Evolutionary conservation across 495 filamentous ascomycete species (phyloP).

Genomic region (Tuber melanosporum): DNA sequence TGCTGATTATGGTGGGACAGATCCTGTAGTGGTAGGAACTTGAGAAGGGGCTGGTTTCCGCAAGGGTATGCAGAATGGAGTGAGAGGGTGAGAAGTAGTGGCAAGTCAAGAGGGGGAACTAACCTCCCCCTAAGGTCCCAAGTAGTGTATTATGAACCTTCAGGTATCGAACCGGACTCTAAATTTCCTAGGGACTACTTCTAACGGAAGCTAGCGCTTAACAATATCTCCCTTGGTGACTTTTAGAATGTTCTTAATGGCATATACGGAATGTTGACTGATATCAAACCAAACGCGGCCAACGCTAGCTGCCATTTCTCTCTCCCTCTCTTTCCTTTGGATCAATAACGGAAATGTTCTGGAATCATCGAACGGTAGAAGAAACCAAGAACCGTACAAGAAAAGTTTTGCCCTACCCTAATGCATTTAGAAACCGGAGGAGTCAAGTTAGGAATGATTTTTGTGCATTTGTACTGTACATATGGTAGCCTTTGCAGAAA

Average conservation of each 20-base stretch:
- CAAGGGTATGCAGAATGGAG: constrained; percentile 20
- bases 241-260: constrained; percentile 23
- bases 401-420: constrained; percentile 4
- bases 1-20: constrained; percentile 24
- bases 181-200: neutral
- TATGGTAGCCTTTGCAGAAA: constrained; percentile 18
- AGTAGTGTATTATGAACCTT: neutral
- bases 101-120: constrained; percentile 8
- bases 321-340: neutral
- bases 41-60: constrained; percentile 26
- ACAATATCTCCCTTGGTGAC: constrained; percentile 19
- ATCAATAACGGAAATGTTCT: constrained; percentile 8
- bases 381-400: neutral
- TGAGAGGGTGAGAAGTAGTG: neutral
- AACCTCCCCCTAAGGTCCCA: constrained; percentile 22
- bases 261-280: constrained; percentile 9
- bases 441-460: constrained; percentile 12
- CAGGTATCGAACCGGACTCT: neutral
- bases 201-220: neutral
- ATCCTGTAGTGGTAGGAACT: constrained; percentile 29
- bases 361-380: neutral
- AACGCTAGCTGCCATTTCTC: neutral
- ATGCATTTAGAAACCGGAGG: constrained; percentile 13
- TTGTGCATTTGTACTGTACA: constrained; percentile 8
- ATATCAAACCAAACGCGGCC: neutral